Conservation (phyloP, 305 asterid genomes). For the Rubia balearica region DNA sequence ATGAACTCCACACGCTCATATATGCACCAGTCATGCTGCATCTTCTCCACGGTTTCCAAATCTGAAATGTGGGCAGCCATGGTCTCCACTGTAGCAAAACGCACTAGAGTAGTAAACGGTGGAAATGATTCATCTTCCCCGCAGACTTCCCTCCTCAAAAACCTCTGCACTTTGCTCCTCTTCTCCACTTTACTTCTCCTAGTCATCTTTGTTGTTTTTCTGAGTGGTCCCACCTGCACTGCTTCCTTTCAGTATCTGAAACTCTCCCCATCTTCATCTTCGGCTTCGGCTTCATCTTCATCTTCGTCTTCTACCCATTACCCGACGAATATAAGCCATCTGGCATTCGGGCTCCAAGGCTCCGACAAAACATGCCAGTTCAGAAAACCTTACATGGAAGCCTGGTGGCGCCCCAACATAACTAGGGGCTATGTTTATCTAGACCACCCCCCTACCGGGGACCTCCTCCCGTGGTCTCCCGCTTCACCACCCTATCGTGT, state of each 20-base stretch:
- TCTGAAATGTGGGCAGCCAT: not conserved
- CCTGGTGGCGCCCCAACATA: not conserved
- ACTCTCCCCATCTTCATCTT: not conserved
- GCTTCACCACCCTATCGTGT: not conserved
- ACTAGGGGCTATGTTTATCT: not conserved
- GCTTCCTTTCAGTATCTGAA: not conserved
- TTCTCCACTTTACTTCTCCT: not conserved
- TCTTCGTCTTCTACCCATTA: not conserved
- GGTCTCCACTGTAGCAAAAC: not conserved
- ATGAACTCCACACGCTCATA: not conserved
- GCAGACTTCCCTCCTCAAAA: not conserved
- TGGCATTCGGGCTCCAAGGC: not conserved
- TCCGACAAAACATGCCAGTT: not conserved
- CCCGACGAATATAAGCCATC: not conserved
- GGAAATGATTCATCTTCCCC: not conserved
- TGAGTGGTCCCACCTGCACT: not conserved
- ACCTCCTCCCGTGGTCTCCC: slow-evolving; percentile 3
- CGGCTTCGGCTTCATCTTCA: not conserved
- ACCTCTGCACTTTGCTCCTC: not conserved
- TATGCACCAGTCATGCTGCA: not conserved
- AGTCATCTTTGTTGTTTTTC: not conserved
- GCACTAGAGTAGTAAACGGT: not conserved
- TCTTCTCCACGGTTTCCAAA: not conserved
- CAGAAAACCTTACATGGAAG: slow-evolving; percentile 4
- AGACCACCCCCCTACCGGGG: not conserved